Conservation (phyloP, 1,284 basidiomycete species). For the Ceratobasidium sp. region DNA sequence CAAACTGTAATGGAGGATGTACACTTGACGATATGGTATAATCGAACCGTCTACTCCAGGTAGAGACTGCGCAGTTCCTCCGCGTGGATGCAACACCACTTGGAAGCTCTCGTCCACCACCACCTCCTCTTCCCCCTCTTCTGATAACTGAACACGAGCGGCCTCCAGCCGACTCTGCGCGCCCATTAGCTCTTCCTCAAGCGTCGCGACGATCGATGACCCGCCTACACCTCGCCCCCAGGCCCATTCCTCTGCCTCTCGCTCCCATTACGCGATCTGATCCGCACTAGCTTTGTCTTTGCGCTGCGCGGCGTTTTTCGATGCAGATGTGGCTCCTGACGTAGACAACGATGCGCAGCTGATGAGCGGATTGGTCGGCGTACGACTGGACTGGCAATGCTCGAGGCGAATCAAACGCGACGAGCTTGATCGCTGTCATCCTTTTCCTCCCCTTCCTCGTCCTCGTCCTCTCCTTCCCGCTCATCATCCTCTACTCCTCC, state of each 20-base stretch:
- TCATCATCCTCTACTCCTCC: background rate
- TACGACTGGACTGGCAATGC: slow-evolving; percentile 45
- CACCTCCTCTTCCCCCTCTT: background rate
- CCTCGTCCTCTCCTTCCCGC: background rate
- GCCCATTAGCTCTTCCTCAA: slow-evolving; percentile 31
- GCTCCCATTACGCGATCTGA: slow-evolving; percentile 39
- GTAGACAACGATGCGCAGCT: background rate
- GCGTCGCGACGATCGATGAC: slow-evolving; percentile 10
- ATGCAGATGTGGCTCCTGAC: background rate
- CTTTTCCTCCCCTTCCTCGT: background rate
- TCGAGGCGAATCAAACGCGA: slow-evolving; percentile 57
- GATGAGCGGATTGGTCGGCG: slow-evolving; percentile 25
- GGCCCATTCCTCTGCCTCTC: slow-evolving; percentile 38
- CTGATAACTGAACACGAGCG: background rate
- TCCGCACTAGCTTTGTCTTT: slow-evolving; percentile 59
- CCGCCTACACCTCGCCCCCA: slow-evolving; percentile 22
- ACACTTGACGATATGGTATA: slow-evolving; percentile 59
- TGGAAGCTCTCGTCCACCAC: slow-evolving; percentile 21
- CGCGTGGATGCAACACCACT: slow-evolving; percentile 17
- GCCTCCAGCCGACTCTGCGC: slow-evolving; percentile 20
- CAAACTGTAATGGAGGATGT: slow-evolving; percentile 56
- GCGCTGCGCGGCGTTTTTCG: slow-evolving; percentile 57
- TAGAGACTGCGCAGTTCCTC: slow-evolving; percentile 3
- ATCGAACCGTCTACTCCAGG: slow-evolving; percentile 32
- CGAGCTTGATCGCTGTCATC: slow-evolving; percentile 49